phyloP scores from a whole-genome alignment of 495 filamentous ascomycete species.

The Parathielavia appendiculata region DNA sequence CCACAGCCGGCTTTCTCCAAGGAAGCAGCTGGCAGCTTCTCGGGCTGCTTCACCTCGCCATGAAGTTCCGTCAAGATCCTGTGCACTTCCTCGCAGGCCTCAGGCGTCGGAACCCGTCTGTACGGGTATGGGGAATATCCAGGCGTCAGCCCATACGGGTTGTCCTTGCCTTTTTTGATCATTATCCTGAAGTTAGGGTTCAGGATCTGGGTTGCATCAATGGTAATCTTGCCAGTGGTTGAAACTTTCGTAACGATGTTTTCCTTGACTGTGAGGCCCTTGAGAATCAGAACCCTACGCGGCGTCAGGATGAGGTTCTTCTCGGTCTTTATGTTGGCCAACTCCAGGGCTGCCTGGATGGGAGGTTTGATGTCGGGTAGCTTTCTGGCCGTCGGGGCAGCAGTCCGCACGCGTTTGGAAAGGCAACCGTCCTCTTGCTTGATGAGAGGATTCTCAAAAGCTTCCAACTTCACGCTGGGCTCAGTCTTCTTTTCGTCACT shows the following conservation, averaged over 20 bases:
- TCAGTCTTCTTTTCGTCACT: background rate
- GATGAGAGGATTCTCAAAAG: background rate
- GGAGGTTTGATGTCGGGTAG: background rate
- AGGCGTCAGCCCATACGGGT: constrained; percentile 46
- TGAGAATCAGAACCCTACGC: constrained; percentile 14
- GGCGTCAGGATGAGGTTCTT: background rate
- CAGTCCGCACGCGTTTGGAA: constrained; percentile 1
- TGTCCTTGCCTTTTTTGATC: constrained; percentile 35
- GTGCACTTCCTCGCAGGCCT: constrained; percentile 72
- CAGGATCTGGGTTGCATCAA: constrained; percentile 17
- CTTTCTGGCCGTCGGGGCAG: background rate
- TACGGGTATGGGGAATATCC: constrained; percentile 63
- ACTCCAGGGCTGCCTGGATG: background rate
- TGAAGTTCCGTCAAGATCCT: constrained; percentile 61
- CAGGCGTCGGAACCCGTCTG: constrained; percentile 59
- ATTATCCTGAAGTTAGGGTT: constrained; percentile 26
- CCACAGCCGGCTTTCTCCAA: constrained; percentile 80
- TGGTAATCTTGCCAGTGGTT: constrained; percentile 9
- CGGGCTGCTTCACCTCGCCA: constrained; percentile 59
- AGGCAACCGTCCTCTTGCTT: background rate
- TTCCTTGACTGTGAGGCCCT: constrained; percentile 14
- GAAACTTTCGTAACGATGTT: background rate
- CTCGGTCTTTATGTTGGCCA: background rate
- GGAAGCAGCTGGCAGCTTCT: constrained; percentile 68
- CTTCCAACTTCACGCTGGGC: background rate